Conservation (phyloP, 1,139 yeast species). For the Taphrina communis region DNA sequence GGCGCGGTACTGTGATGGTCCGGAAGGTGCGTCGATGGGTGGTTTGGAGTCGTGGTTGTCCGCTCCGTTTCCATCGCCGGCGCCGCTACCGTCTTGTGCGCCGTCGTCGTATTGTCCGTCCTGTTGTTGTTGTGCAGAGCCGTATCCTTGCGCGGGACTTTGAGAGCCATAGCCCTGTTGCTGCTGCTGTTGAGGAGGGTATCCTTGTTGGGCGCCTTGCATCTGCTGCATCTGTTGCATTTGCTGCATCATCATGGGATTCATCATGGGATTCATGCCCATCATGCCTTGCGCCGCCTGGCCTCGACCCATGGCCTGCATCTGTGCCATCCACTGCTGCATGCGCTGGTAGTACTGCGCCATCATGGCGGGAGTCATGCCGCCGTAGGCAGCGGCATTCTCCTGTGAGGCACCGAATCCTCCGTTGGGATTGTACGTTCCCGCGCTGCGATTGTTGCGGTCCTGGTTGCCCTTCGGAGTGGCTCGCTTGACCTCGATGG, state of each 20-base stretch:
- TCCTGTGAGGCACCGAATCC: constrained; percentile 54
- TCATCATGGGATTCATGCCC: constrained; percentile 51
- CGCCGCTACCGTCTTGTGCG: constrained; percentile 25
- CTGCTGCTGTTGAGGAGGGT: constrained; percentile 31
- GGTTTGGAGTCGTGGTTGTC: constrained; percentile 14
- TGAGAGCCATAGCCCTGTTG: constrained; percentile 31
- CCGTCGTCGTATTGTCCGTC: constrained; percentile 35
- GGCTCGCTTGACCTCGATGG: constrained; percentile 95
- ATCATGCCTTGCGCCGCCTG: constrained; percentile 46
- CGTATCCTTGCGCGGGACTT: constrained; percentile 22
- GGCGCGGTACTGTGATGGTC: constrained; percentile 27
- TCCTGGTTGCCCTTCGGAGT: constrained; percentile 73
- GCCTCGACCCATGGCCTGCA: constrained; percentile 55
- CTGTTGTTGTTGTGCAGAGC: neutral
- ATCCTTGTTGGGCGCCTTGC: constrained; percentile 26
- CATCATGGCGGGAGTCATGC: constrained; percentile 83
- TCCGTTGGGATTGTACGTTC: constrained; percentile 42
- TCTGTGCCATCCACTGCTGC: constrained; percentile 76
- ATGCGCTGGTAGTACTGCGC: constrained; percentile 85
- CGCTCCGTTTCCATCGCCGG: neutral
- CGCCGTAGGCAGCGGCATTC: constrained; percentile 52
- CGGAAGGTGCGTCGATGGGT: constrained; percentile 39
- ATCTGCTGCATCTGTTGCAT: constrained; percentile 57
- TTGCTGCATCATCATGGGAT: constrained; percentile 42
- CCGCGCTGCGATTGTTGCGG: constrained; percentile 44